Evolutionary conservation across 768 basidiomycete species (phyloP), one percentile per base, ranked within the genome.

Genomic region (Psilocybe cubensis): DNA sequence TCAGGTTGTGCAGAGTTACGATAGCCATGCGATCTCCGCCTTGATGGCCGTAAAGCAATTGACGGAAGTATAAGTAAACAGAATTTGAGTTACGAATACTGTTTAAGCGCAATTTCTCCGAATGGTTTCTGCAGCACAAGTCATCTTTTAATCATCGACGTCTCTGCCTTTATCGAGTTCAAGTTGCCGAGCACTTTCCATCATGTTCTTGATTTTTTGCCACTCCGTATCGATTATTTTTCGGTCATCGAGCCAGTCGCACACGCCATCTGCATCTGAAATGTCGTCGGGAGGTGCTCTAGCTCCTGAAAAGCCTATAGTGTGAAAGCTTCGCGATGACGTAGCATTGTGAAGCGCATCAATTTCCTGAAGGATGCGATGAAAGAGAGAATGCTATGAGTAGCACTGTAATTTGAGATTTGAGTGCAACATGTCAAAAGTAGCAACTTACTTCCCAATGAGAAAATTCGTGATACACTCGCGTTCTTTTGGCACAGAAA

Each of bases 191-290:
- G 91, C 89, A 38, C 76, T 80, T 23, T 91, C 86, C 87, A 92
- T 91, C 78, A 92, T 81, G 29, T 76, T 72, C 61, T 89, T 86
- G 49, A 93, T 68, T 62, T 79, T 86, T 54, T 81, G 78, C 89
- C 89, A 93, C 64, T 89, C 85, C 56, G 74, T 74, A 17, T 87
- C 82, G 56, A 93, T 86, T 41, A 90, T 69, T 17, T 81, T 79
- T 31, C 90, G 79, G 58, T 85, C 72, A 58, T 92, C 91, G 9
- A 94, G 78, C 90, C 91, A 92, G 21, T 91, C 88, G 74, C 88
- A 87, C 33, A 93, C 76, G n/a, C 73, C 84, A 64, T 94, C 90
- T n/a, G 88, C 88, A 63, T 93, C 85, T 11, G 76, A 69, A 29
- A 87, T 74, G 63, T 93, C 86, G 38, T 83, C 70, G 0, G 92